Evolutionary conservation across 352 stramenopile species (phyloP).

Genomic region (Peronospora farinosa): DNA sequence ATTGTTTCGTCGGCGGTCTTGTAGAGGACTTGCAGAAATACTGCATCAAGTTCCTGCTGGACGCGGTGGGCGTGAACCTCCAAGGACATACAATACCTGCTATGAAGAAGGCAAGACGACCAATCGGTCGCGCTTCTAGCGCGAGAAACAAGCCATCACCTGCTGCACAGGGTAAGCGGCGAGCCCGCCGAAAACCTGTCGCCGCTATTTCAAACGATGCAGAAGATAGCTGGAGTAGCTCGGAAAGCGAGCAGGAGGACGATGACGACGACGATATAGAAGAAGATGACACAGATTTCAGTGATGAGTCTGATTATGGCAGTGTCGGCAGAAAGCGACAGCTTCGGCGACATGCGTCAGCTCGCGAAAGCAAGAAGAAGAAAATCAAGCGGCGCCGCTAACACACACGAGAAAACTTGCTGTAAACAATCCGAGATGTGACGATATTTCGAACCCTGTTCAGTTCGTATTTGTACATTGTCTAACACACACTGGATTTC

Average conservation of each 20-base stretch:
- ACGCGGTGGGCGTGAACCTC: conserved; percentile 40
- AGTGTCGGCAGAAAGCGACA: conserved; percentile 25
- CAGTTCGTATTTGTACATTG: background rate
- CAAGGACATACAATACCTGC: conserved; percentile 24
- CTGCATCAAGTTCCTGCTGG: conserved; percentile 66
- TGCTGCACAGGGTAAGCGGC: conserved; percentile 29
- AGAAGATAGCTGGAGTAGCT: conserved; percentile 42
- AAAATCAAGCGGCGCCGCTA: conserved; percentile 31
- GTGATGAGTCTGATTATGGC: conserved; percentile 40
- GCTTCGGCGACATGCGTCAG: conserved; percentile 21
- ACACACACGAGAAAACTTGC: background rate
- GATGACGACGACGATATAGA: conserved; percentile 61
- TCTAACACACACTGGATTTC: too few species aligned
- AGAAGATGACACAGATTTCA: conserved; percentile 51
- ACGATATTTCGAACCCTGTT: background rate
- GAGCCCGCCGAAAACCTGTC: conserved; percentile 15
- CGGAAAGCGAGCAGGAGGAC: conserved; percentile 41
- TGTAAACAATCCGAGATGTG: conserved; percentile 7
- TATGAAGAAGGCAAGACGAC: conserved; percentile 9
- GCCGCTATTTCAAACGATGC: conserved; percentile 37
- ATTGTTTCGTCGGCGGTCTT: conserved; percentile 46
- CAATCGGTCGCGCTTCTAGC: background rate
- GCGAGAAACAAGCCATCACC: conserved; percentile 18
- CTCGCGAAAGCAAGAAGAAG: conserved; percentile 22
- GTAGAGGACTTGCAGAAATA: conserved; percentile 66